phyloP scores from a whole-genome alignment of 176 grass and related monocot species.

The Bonia amplexicaulis region DNA sequence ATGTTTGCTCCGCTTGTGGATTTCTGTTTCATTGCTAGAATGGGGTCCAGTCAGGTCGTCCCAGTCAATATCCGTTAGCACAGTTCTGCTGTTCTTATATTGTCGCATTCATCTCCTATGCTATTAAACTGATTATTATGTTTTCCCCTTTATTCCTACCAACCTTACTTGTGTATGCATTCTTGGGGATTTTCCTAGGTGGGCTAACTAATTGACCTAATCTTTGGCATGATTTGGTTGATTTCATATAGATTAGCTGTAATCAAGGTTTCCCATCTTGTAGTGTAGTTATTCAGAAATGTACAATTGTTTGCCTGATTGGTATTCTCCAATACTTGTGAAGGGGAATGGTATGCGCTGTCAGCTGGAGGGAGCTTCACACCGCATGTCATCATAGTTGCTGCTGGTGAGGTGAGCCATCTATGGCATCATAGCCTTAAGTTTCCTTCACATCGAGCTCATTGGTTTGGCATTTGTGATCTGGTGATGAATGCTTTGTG shows the following conservation, averaged over 20 bases:
- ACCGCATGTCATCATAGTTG: slow-evolving; percentile 80
- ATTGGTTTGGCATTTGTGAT: slow-evolving; percentile 18
- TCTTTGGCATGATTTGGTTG: neutral
- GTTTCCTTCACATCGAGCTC: slow-evolving; percentile 1
- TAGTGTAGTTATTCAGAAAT: neutral
- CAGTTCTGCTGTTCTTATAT: slow-evolving; percentile 10
- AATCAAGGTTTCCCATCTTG: neutral
- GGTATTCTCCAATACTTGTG: neutral
- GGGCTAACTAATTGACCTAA: neutral
- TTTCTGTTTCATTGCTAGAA: slow-evolving; percentile 33
- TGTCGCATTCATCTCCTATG: slow-evolving; percentile 11
- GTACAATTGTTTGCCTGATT: neutral
- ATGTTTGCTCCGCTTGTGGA: slow-evolving; percentile 23
- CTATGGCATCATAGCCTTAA: neutral
- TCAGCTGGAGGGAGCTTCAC: slow-evolving; percentile 96
- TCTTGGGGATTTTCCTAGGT: neutral
- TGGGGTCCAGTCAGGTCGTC: neutral
- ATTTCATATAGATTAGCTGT: neutral
- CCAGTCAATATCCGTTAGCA: slow-evolving; percentile 28
- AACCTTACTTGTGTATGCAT: no score
- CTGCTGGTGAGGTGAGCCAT: slow-evolving; percentile 73
- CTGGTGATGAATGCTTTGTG: neutral
- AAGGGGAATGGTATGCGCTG: slow-evolving; percentile 87
- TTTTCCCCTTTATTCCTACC: neutral
- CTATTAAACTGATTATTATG: neutral